Conservation (phyloP, 169 alveolate species). For the Ichthyophthirius multifiliis region DNA sequence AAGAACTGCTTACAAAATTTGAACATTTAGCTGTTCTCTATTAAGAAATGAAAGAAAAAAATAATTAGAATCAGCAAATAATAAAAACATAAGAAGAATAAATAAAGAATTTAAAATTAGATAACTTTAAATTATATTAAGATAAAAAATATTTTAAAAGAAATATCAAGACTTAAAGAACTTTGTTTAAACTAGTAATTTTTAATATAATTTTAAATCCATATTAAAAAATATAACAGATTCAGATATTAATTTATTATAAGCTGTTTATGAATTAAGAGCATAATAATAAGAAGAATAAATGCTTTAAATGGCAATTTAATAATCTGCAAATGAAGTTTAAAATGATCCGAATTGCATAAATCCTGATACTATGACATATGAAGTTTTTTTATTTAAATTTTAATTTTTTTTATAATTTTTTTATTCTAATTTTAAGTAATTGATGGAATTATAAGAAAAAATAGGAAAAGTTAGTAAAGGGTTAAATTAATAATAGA, state of each 20-base stretch:
- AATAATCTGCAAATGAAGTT: not conserved
- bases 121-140: too few relatives aligned
- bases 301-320: not conserved
- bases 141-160: not conserved
- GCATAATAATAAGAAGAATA: not conserved
- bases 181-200: not conserved
- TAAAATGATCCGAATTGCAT: too few relatives aligned
- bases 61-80: too few relatives aligned
- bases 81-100: not conserved
- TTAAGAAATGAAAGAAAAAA: not conserved
- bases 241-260: not conserved
- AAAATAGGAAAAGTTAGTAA: not conserved
- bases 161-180: not conserved
- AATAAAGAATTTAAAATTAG: not conserved
- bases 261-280: not conserved
- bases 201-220: too few relatives aligned
- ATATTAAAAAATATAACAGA: not conserved
- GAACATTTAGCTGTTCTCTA: not conserved
- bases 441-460: slow-evolving; percentile 8
- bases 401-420: not conserved
- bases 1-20: not conserved
- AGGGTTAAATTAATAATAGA: not conserved
- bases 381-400: not conserved
- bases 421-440: not conserved
- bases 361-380: not conserved